These are phyloP conservation scores for Heliamphora pulchella DNA, from an alignment of 179 eudicot genomes.

Conservation along the genomic window DNA sequence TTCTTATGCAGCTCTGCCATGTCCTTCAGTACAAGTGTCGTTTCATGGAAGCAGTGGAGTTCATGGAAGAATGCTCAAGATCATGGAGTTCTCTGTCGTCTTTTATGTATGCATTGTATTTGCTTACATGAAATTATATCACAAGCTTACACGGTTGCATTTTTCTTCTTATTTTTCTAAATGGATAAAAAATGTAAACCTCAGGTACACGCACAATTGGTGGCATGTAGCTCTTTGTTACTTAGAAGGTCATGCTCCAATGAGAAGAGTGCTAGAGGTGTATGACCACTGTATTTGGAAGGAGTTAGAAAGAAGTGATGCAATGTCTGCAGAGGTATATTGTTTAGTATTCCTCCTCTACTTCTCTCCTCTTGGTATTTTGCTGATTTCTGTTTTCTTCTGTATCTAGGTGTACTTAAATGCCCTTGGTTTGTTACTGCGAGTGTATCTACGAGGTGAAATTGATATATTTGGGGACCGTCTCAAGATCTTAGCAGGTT, in stretches of 20 bases:
- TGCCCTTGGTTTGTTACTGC: slow-evolving; percentile 69
- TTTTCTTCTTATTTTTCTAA: neutral
- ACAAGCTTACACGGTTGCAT: neutral
- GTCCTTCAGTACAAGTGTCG: slow-evolving; percentile 73
- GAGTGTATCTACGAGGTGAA: slow-evolving; percentile 64
- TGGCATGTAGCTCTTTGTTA: slow-evolving; percentile 97
- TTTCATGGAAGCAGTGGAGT: slow-evolving; percentile 77
- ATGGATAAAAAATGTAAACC: slow-evolving; percentile 3
- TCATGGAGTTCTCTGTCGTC: slow-evolving; percentile 69
- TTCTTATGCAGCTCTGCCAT: slow-evolving; percentile 72
- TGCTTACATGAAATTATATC: neutral
- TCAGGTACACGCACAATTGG: slow-evolving; percentile 93
- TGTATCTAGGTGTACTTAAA: slow-evolving; percentile 61
- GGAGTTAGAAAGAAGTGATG: slow-evolving; percentile 53
- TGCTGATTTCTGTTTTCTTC: neutral
- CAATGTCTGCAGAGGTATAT: slow-evolving; percentile 39
- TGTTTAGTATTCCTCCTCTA: neutral
- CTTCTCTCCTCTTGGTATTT: neutral
- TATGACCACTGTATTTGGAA: slow-evolving; percentile 59
- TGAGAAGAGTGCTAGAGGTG: slow-evolving; percentile 47
- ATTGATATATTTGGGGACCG: slow-evolving; percentile 41
- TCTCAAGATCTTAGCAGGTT: slow-evolving; percentile 45
- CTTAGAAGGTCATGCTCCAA: slow-evolving; percentile 73
- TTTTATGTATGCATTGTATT: slow-evolving; percentile 51
- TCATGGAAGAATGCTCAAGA: slow-evolving; percentile 73